Evolutionary conservation across 768 basidiomycete genomes (phyloP), one percentile per base, ranked within the genome.

Genomic region (Macrolepiota dolichaula): DNA sequence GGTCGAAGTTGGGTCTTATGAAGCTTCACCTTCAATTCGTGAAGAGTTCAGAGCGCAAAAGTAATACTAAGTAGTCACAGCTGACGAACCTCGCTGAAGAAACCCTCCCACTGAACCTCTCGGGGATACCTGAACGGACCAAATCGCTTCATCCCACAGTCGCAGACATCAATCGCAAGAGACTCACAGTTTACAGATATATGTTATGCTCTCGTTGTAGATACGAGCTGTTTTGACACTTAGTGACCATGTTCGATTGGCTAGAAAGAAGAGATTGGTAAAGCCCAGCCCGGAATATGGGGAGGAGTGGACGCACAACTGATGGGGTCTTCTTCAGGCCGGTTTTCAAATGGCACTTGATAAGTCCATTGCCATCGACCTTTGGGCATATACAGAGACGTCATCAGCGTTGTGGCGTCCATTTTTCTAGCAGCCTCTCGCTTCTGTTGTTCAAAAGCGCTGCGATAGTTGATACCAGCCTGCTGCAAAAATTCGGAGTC

Each of bases 1-100:
- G 77, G 67, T 40, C 73, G 74, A 50, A 87, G 79, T 62, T 82
- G 79, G 19, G 66, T 70, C 49, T 81, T 80, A 72, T 82, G 84
- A 1, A 87, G 68, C 4, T 78, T 78, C 25, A 86, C 75, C 85
- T 87, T 62, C 77, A 25, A 85, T 74, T 84, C 85, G 62, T 11
- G 19, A 24, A 57, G 27, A 38, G n/a, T 24, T 25, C 15, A 57
- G 17, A 25, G 17, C 24, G 25, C 22, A 36, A 32, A 35, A 11
- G n/a, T n/a, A 19, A 27, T 10, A 46, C 12, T 15, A 15, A 57
- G 27, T 50, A 57, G 25, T 46, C 15, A 42, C n/a, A 37, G 7
- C 15, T 15, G 25, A n/a, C 57, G 5, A 1, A 63, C 53, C 25
- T 65, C 62, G 11, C 38, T 51, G 12, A 61, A 37, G 32, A 65